Conservation (phyloP, 805 yeast genomes). For the Sugiyamaella qingdaonensis region DNA sequence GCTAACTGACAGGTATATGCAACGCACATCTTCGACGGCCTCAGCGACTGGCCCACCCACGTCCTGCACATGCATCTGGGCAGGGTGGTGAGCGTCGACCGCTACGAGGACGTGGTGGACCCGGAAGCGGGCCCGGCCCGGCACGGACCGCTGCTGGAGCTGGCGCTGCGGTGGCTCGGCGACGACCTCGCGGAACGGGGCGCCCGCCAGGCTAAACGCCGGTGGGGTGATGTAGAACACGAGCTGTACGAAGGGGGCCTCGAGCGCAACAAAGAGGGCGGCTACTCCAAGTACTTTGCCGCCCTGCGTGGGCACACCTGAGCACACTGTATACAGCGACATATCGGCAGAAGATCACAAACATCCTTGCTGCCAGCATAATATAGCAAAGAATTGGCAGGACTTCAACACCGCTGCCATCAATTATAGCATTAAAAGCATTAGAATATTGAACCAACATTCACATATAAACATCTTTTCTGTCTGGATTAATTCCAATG, state of each 20-base stretch:
- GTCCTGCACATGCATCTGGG: constrained; percentile 78
- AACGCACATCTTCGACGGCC: constrained; percentile 95
- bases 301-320: constrained; percentile 25
- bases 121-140: constrained; percentile 10
- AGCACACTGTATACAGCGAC: neutral
- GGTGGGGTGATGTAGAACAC: constrained; percentile 52
- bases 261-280: constrained; percentile 25
- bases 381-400: no score
- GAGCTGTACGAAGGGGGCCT: constrained; percentile 19
- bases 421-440: no score
- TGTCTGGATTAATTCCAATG: no score
- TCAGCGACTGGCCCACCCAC: constrained; percentile 85
- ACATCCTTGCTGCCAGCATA: no score
- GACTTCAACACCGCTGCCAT: no score
- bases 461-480: no score
- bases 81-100: constrained; percentile 33
- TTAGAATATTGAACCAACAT: no score
- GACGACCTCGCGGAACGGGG: constrained; percentile 49
- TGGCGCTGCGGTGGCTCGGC: constrained; percentile 34
- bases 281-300: constrained; percentile 29
- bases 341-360: no score
- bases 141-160: constrained; percentile 32
- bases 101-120: constrained; percentile 11
- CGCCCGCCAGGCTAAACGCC: constrained; percentile 47
- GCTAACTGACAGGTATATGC: constrained; percentile 47